A percentile compares a stretch with the other conserved stretches of the same genome.
These are phyloP conservation scores for Ambispora gerdemannii DNA, from an alignment of 192 early-diverging fungal species.

Conservation along the genomic window DNA sequence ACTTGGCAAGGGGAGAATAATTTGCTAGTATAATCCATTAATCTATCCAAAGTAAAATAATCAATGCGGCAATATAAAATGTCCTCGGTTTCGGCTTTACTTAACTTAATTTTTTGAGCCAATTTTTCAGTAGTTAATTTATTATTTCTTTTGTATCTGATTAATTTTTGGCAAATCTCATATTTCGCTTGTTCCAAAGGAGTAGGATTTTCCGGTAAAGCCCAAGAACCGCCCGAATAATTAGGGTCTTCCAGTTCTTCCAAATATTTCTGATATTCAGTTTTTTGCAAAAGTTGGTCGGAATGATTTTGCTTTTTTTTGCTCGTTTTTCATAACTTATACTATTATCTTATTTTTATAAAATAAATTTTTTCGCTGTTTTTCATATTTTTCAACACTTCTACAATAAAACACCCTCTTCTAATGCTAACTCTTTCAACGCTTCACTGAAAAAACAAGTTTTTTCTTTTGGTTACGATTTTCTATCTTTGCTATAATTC, in stretches of 20 bases:
- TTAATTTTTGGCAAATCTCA: not conserved
- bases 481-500: too few species aligned
- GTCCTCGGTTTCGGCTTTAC: not conserved
- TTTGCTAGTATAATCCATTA: not conserved
- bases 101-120: not conserved
- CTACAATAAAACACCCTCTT: too few species aligned
- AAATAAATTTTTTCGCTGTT: too few species aligned
- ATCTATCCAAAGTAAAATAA: not conserved
- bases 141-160: not conserved
- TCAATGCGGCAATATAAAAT: slow-evolving; percentile 1
- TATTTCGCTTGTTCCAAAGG: slow-evolving; percentile 3
- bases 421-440: too few species aligned
- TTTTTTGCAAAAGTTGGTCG: too few species aligned
- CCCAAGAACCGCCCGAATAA: slow-evolving; percentile 13
- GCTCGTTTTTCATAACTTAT: too few species aligned
- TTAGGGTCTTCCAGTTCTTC: slow-evolving; percentile 22
- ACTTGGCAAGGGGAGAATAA: slow-evolving; percentile 9
- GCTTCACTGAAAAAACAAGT: too few species aligned
- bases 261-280: too few species aligned
- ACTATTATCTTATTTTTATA: too few species aligned
- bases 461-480: too few species aligned
- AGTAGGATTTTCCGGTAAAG: slow-evolving; percentile 16
- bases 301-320: too few species aligned
- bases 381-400: too few species aligned
- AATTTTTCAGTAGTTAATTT: not conserved